These are phyloP conservation scores for Solanum chiquidenum DNA, from an alignment of 257 asterid species.

Conservation along the genomic window DNA sequence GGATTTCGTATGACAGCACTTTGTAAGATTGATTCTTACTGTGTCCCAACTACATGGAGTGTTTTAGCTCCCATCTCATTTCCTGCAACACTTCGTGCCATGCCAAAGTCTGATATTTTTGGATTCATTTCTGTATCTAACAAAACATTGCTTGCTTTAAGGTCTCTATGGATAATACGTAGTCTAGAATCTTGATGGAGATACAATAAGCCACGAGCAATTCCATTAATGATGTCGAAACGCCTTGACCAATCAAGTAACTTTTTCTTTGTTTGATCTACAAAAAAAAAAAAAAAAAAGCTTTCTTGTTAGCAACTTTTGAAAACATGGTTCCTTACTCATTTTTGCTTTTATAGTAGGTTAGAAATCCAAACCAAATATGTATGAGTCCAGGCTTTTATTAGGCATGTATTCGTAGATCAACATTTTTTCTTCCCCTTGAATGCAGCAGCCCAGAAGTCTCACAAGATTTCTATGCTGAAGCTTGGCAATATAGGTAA, in stretches of 20 bases:
- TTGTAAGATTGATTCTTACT: slow-evolving; percentile 4
- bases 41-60: slow-evolving; percentile 18
- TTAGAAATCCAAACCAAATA: slow-evolving; percentile 1
- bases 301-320: neutral
- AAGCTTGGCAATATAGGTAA: slow-evolving; percentile 16
- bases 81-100: slow-evolving; percentile 20
- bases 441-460: neutral
- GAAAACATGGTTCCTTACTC: neutral
- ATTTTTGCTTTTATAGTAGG: neutral
- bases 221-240: slow-evolving; percentile 15
- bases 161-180: slow-evolving; percentile 21
- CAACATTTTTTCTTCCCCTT: neutral
- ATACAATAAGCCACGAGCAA: slow-evolving; percentile 21
- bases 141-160: slow-evolving; percentile 21
- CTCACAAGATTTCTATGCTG: slow-evolving; percentile 7
- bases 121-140: slow-evolving; percentile 22
- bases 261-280: slow-evolving; percentile 8
- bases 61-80: slow-evolving; percentile 23
- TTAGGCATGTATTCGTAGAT: slow-evolving; percentile 3
- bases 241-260: slow-evolving; percentile 17
- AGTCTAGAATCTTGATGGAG: slow-evolving; percentile 30
- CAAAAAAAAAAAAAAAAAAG: neutral
- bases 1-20: neutral
- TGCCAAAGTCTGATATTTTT: slow-evolving; percentile 22
- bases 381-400: neutral